These are phyloP conservation scores for Penicillium canescens DNA, from an alignment of 495 filamentous ascomycete species.

Conservation along the genomic window DNA sequence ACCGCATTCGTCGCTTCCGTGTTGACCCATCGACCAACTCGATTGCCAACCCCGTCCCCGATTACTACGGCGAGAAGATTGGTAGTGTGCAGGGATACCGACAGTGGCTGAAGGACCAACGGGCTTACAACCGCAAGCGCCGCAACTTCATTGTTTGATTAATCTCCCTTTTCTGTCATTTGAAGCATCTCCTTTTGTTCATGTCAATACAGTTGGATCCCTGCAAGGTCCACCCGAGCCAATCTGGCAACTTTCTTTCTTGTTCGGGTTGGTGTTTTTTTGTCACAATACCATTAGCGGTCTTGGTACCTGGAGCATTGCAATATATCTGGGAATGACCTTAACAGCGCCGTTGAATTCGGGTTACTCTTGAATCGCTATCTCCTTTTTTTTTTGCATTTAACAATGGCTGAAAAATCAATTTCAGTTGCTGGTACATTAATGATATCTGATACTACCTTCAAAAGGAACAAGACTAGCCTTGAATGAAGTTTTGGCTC, in stretches of 20 bases:
- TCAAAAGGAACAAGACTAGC: too few relatives aligned
- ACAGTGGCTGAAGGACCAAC: constrained; percentile 94
- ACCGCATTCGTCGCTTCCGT: constrained; percentile 81
- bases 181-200: constrained; percentile 15
- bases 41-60: constrained; percentile 68
- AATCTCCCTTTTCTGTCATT: not conserved
- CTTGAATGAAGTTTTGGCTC: too few relatives aligned
- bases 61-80: constrained; percentile 88
- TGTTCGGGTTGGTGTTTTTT: constrained; percentile 23
- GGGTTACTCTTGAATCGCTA: not conserved
- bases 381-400: not conserved
- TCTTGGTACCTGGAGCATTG: constrained; percentile 21
- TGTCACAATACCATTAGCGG: constrained; percentile 32
- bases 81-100: constrained; percentile 86
- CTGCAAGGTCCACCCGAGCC: constrained; percentile 6
- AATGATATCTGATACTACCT: too few relatives aligned
- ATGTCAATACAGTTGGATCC: constrained; percentile 21
- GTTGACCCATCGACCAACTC: constrained; percentile 79
- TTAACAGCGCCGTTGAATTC: constrained; percentile 13
- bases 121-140: constrained; percentile 94
- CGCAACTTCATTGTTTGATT: constrained; percentile 55
- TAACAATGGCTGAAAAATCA: too few relatives aligned
- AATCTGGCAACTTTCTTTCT: constrained; percentile 20
- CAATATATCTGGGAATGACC: constrained; percentile 24
- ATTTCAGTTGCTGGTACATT: too few relatives aligned